Conservation (phyloP, 2,329 filamentous ascomycete genomes). For the Phaeoacremonium minimum region DNA sequence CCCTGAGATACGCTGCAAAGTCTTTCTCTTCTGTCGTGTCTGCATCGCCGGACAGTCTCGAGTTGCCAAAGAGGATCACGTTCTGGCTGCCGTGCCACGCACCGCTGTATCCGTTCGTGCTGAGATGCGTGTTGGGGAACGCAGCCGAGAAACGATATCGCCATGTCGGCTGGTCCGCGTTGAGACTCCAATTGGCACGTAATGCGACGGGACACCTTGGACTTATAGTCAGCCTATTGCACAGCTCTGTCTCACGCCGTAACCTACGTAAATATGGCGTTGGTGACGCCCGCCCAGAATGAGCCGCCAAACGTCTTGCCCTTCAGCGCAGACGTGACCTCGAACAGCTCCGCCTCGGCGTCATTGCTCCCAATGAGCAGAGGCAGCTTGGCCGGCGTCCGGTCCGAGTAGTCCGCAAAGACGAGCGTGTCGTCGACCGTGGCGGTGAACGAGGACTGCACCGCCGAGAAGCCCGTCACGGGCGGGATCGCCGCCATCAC, state of each 20-base stretch:
- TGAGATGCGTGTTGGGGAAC: not conserved
- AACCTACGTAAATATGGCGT: not conserved
- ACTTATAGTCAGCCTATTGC: too few species aligned
- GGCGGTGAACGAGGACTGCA: slow-evolving; percentile 4
- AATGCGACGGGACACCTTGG: not conserved
- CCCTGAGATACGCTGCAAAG: slow-evolving; percentile 3
- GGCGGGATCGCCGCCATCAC: slow-evolving; percentile 1
- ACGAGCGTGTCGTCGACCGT: slow-evolving; percentile 6
- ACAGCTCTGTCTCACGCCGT: too few species aligned
- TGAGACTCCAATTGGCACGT: not conserved
- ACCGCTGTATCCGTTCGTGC: not conserved
- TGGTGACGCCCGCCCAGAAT: not conserved
- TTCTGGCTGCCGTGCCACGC: not conserved
- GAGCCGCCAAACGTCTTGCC: not conserved
- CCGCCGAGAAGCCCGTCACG: not conserved
- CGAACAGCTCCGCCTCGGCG: not conserved
- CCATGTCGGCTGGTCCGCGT: slow-evolving; percentile 2
- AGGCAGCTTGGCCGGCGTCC: not conserved
- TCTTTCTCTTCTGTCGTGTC: slow-evolving; percentile 2
- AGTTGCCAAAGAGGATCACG: not conserved
- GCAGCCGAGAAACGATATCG: slow-evolving; percentile 2
- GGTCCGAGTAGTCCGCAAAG: slow-evolving; percentile 1
- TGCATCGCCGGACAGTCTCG: not conserved
- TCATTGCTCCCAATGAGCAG: slow-evolving; percentile 1
- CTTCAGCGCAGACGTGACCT: not conserved